Conservation (phyloP, 495 filamentous ascomycete genomes). For the Echria macrotheca region DNA sequence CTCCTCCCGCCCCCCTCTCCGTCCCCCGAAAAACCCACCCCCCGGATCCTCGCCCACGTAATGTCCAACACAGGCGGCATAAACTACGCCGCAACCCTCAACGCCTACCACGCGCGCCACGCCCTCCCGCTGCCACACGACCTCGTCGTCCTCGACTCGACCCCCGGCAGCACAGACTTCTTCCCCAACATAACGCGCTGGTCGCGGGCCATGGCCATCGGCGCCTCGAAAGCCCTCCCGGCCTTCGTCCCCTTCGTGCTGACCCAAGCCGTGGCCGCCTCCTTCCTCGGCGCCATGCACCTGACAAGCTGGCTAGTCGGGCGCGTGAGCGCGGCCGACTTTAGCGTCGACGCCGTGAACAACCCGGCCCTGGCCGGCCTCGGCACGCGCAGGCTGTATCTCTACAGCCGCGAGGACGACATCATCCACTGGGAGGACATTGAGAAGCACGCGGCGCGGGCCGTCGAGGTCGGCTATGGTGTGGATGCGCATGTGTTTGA, state of each 20-base stretch:
- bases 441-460: constrained; percentile 44
- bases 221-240: constrained; percentile 34
- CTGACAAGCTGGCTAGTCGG: constrained; percentile 28
- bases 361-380: constrained; percentile 25
- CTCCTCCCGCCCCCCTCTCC: background rate
- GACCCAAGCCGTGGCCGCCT: constrained; percentile 37
- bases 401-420: constrained; percentile 51
- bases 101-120: constrained; percentile 37
- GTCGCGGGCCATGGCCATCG: constrained; percentile 49
- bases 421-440: constrained; percentile 50
- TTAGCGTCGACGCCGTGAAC: constrained; percentile 31
- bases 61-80: constrained; percentile 52
- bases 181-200: constrained; percentile 42
- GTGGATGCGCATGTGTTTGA: constrained; percentile 45
- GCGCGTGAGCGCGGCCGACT: constrained; percentile 30
- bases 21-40: background rate
- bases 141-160: constrained; percentile 47
- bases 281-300: constrained; percentile 28
- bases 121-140: constrained; percentile 35
- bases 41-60: constrained; percentile 40
- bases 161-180: constrained; percentile 46
- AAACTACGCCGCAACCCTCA: constrained; percentile 42
- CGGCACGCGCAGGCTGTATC: constrained; percentile 36
- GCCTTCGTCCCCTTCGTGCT: constrained; percentile 43
- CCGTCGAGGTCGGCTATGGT: constrained; percentile 36